phyloP scores from a whole-genome alignment of 139 green algal species.

The Coelastrella sp. region DNA sequence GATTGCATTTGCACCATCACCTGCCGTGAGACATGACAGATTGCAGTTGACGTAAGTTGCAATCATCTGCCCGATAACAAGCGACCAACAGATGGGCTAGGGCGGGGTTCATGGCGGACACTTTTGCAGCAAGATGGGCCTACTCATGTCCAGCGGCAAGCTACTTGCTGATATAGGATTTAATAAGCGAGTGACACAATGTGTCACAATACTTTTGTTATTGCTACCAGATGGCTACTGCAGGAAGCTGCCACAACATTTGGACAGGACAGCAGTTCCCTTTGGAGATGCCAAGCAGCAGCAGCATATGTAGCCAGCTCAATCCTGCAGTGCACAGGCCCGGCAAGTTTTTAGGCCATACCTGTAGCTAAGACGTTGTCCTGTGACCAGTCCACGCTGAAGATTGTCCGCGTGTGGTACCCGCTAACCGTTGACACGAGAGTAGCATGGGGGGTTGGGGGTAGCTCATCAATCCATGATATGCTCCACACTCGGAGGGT shows the following conservation, averaged over 20 bases:
- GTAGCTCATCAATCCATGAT: background rate
- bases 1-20: conserved; percentile 81
- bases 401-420: conserved; percentile 85
- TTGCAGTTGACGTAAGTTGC: too few species aligned
- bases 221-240: too few species aligned
- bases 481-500: conserved; percentile 68
- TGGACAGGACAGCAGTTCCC: too few species aligned
- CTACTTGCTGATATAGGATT: too few species aligned
- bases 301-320: background rate
- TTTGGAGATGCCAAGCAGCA: too few species aligned
- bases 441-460: conserved; percentile 54
- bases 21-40: too few species aligned
- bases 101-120: background rate
- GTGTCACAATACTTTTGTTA: too few species aligned
- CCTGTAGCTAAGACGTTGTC: conserved; percentile 76
- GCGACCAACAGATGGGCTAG: background rate
- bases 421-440: conserved; percentile 73
- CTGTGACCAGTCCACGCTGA: conserved; percentile 80
- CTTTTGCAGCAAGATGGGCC: background rate
- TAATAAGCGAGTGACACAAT: too few species aligned
- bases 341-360: conserved; percentile 20
- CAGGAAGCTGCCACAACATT: too few species aligned
- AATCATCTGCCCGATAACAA: too few species aligned
- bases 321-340: background rate
- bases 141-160: too few species aligned